Evolutionary conservation across 2,329 filamentous ascomycete genomes (phyloP).

Genomic region (Arthrobotrys pseudoclavata): DNA sequence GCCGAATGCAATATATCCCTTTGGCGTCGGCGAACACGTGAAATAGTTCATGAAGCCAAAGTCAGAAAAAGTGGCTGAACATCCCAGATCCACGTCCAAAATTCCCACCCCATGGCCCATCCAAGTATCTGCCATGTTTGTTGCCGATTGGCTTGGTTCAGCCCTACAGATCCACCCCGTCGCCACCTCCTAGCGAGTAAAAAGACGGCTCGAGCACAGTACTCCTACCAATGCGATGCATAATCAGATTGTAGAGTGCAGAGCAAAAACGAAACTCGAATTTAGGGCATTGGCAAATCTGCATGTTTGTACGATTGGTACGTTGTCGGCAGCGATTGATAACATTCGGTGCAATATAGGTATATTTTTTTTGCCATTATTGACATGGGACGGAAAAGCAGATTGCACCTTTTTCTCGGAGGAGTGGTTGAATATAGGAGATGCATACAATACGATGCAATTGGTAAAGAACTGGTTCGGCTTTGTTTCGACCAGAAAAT

Average conservation of each 20-base stretch:
- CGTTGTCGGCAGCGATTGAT: constrained; percentile 26
- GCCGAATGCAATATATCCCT: background rate
- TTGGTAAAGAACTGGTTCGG: background rate
- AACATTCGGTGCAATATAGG: constrained; percentile 10
- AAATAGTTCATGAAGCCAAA: constrained; percentile 5
- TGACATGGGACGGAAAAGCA: constrained; percentile 42
- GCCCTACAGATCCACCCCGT: constrained; percentile 47
- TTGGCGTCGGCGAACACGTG: constrained; percentile 32
- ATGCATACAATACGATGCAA: constrained; percentile 7
- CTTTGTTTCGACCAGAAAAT: background rate
- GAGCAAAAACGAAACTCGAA: constrained; percentile 47
- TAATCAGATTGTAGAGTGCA: constrained; percentile 6
- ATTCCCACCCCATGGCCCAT: constrained; percentile 5
- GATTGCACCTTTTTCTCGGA: constrained; percentile 19
- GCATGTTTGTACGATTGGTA: constrained; percentile 15
- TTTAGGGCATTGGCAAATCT: constrained; percentile 36
- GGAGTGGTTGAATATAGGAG: constrained; percentile 22
- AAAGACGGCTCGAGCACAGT: constrained; percentile 22
- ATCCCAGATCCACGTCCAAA: constrained; percentile 9
- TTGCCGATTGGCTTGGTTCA: constrained; percentile 52
- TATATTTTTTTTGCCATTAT: constrained; percentile 59
- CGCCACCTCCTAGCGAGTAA: constrained; percentile 22
- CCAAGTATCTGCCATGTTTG: constrained; percentile 29
- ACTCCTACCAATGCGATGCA: background rate
- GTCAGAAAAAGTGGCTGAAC: constrained; percentile 39